Conservation (phyloP, 2,329 filamentous ascomycete species). For the Aspergillus niger region DNA sequence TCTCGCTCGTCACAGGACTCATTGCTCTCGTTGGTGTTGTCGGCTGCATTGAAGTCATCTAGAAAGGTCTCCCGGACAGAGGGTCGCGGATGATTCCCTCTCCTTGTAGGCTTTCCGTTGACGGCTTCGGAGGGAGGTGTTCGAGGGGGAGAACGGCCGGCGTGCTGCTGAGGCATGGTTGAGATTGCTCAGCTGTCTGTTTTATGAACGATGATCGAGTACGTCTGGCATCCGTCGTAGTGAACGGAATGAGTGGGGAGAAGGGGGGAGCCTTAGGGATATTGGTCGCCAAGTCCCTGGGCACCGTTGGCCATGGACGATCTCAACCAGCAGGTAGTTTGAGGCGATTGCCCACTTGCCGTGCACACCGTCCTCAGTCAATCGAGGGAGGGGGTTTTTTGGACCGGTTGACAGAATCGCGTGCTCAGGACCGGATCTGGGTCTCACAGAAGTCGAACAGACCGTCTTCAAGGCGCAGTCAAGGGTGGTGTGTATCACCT, state of each 20-base stretch:
- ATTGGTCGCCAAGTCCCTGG: neutral
- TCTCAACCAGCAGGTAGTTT: too few species aligned
- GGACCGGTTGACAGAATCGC: neutral
- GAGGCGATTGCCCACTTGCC: neutral
- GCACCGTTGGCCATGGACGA: neutral
- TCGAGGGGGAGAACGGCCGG: slow-evolving; percentile 40
- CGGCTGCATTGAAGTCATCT: slow-evolving; percentile 37
- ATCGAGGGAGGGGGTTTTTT: neutral
- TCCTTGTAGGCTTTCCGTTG: slow-evolving; percentile 34
- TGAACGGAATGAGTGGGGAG: slow-evolving; percentile 4
- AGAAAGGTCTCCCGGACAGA: slow-evolving; percentile 47
- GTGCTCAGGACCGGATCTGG: neutral
- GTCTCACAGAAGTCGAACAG: neutral
- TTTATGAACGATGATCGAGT: slow-evolving; percentile 10
- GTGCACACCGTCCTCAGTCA: neutral
- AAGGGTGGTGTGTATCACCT: slow-evolving; percentile 20
- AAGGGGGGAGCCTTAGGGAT: neutral
- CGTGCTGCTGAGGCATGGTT: slow-evolving; percentile 34
- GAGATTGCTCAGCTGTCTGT: slow-evolving; percentile 18
- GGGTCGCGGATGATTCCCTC: slow-evolving; percentile 30
- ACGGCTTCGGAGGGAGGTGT: slow-evolving; percentile 42
- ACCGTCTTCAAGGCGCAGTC: slow-evolving; percentile 3
- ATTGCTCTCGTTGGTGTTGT: slow-evolving; percentile 35
- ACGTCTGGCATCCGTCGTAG: slow-evolving; percentile 2
- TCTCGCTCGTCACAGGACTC: slow-evolving; percentile 45